Base-by-base conservation (phyloP, 768 basidiomycete species). In the Lactarius quietus region DNA sequence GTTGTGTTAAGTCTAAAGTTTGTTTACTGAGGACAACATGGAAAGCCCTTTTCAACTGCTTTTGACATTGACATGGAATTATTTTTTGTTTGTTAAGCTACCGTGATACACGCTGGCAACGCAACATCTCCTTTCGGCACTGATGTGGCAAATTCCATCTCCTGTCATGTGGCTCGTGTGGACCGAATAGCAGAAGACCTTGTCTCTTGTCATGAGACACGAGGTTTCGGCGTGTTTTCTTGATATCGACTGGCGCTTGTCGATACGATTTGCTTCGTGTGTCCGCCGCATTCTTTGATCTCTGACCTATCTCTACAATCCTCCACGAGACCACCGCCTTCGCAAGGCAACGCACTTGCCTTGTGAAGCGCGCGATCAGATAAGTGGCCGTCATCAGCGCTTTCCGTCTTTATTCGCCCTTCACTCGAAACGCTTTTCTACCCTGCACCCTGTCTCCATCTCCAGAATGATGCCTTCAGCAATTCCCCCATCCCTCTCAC, bases 391-490 rank as follows among this genome's bases (percentile, higher is more conserved):
- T 66, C 60, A 58, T 53, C 55, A 60, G 65, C 56, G 61, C 51
- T 45, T 59, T 51, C 53, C 48, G 23, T 5, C 29, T 23, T 26
- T 26, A 39, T 23, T 48, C 51, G 29, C 31, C 41, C 52, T 52
- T 43, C 18, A 23, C 43, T 54, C 31, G 38, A 43, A n/a, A 29
- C 65, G 36, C 28, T 57, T 59, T 59, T 56, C 57, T 61, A 64
- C 60, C 57, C 53, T 41, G 31, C 54, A 54, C 67, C 63, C 62
- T 20, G 20, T 59, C 33, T 43, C 56, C 20, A 59, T 35, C 63
- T 36, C 61, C 26, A 62, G 8, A 53, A 70, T 70, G 69, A 68
- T 68, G 26, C 61, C 67, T 29, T 68, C 67, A 62, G 39, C 61
- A 28, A 28, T 65, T 26, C 55, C 59, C 59, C 58, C 57, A 26